Percentiles rank a stretch among this genome's conserved stretches.
Evolutionary conservation across 345 rosid species (phyloP).

Genomic region (Kernera saxatilis): DNA sequence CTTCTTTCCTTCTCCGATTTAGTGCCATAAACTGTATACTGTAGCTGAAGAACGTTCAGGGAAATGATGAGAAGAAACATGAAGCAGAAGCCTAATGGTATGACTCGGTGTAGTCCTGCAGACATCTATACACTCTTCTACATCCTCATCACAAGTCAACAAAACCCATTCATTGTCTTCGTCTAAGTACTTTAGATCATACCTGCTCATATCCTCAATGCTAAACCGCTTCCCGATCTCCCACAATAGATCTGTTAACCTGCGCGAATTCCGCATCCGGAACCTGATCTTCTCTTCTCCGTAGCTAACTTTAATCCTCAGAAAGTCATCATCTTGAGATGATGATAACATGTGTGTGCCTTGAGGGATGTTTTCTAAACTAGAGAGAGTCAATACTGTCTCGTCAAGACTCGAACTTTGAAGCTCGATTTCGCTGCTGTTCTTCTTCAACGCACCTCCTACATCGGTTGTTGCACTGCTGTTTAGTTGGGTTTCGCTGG

Average conservation of each 20-base stretch:
- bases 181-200: slow-evolving; percentile 80
- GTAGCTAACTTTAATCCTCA: slow-evolving; percentile 56
- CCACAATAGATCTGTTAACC: slow-evolving; percentile 42
- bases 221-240: slow-evolving; percentile 69
- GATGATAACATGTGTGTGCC: slow-evolving; percentile 12
- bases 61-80: slow-evolving; percentile 49
- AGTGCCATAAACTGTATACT: slow-evolving; percentile 29
- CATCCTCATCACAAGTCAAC: slow-evolving; percentile 82
- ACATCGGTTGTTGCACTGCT: slow-evolving; percentile 27
- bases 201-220: slow-evolving; percentile 49
- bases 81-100: slow-evolving; percentile 63
- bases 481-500: slow-evolving; percentile 52
- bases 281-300: slow-evolving; percentile 68
- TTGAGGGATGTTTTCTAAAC: slow-evolving; percentile 31
- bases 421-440: slow-evolving; percentile 44
- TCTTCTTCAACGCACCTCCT: slow-evolving; percentile 30
- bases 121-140: slow-evolving; percentile 74
- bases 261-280: slow-evolving; percentile 49
- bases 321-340: slow-evolving; percentile 43
- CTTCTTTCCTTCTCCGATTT: background rate
- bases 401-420: slow-evolving; percentile 42
- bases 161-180: slow-evolving; percentile 95
- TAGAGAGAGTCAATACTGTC: slow-evolving; percentile 30
- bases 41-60: slow-evolving; percentile 38
- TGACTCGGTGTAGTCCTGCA: slow-evolving; percentile 43